A percentile compares a stretch with the other conserved stretches of the same genome.
These are phyloP conservation scores for Handroanthus guayacan DNA, from an alignment of 257 asterid genomes.

Conservation along the genomic window DNA sequence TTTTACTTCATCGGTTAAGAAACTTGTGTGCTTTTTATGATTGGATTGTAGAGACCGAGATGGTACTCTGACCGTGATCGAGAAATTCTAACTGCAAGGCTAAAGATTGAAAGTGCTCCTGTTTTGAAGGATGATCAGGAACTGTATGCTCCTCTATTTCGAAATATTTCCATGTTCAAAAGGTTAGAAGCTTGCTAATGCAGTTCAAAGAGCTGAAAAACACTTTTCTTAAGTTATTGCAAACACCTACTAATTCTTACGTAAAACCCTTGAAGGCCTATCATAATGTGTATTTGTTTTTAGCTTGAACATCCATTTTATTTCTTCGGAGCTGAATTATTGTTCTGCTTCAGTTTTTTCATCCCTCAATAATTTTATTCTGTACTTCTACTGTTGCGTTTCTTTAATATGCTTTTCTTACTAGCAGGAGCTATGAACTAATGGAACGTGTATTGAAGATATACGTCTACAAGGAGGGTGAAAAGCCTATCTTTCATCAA, in stretches of 20 bases:
- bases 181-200: constrained; percentile 53
- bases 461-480: constrained; percentile 82
- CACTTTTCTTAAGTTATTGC: too few relatives aligned
- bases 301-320: too few relatives aligned
- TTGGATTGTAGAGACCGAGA: constrained; percentile 71
- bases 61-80: constrained; percentile 84
- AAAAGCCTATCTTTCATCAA: constrained; percentile 86
- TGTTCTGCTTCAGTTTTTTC: constrained; percentile 7
- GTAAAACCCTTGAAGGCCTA: too few relatives aligned
- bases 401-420: constrained; percentile 8
- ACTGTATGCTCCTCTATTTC: constrained; percentile 73
- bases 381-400: constrained; percentile 2
- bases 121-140: constrained; percentile 56
- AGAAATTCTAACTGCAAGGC: constrained; percentile 69
- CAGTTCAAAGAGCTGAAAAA: constrained; percentile 17
- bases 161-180: constrained; percentile 79
- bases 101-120: constrained; percentile 70
- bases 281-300: too few relatives aligned
- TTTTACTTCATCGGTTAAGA: constrained; percentile 18
- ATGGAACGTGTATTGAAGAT: constrained; percentile 79
- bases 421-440: constrained; percentile 83
- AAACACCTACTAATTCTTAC: too few relatives aligned
- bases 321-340: background rate
- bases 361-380: background rate
- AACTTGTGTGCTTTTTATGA: constrained; percentile 12